A percentile compares a stretch with the other conserved stretches of the same genome.
phyloP scores from a whole-genome alignment of 768 basidiomycete genomes.

The Mycena galericulata region DNA sequence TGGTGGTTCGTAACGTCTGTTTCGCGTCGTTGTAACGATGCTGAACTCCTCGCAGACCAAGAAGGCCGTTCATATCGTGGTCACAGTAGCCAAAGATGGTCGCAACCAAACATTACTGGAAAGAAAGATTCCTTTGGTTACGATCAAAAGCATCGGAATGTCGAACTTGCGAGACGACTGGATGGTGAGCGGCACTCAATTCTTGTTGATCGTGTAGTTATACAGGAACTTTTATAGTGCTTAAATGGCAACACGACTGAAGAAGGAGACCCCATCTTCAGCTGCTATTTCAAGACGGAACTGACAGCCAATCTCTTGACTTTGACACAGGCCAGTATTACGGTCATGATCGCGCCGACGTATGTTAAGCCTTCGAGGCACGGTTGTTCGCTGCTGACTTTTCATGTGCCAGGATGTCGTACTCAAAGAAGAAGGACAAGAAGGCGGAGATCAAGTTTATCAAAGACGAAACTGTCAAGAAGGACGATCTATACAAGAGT shows the following conservation, averaged over 20 bases:
- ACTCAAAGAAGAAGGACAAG: slow-evolving; percentile 98
- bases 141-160: slow-evolving; percentile 88
- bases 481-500: slow-evolving; percentile 93
- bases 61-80: slow-evolving; percentile 86
- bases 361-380: slow-evolving; percentile 54
- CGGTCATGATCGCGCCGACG: slow-evolving; percentile 80
- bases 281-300: slow-evolving; percentile 96
- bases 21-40: not conserved
- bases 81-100: slow-evolving; percentile 74
- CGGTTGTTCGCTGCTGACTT: slow-evolving; percentile 2
- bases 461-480: slow-evolving; percentile 87
- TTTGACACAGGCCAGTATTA: slow-evolving; percentile 82
- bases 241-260: slow-evolving; percentile 85
- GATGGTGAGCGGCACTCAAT: slow-evolving; percentile 68
- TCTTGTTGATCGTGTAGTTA: not conserved
- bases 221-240: slow-evolving; percentile 56
- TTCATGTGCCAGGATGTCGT: slow-evolving; percentile 71
- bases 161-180: slow-evolving; percentile 95
- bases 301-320: slow-evolving; percentile 85
- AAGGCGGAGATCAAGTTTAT: slow-evolving; percentile 85
- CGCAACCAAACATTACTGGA: slow-evolving; percentile 70
- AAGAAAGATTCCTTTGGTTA: slow-evolving; percentile 89
- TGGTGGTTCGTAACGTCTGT: slow-evolving; percentile 73
- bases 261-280: slow-evolving; percentile 95
- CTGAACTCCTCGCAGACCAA: slow-evolving; percentile 64